A percentile compares a stretch with the other conserved stretches of the same genome.
Evolutionary conservation across 371 early-diverging fungal species (phyloP).

Genomic region (Actinomortierella wolfii): DNA sequence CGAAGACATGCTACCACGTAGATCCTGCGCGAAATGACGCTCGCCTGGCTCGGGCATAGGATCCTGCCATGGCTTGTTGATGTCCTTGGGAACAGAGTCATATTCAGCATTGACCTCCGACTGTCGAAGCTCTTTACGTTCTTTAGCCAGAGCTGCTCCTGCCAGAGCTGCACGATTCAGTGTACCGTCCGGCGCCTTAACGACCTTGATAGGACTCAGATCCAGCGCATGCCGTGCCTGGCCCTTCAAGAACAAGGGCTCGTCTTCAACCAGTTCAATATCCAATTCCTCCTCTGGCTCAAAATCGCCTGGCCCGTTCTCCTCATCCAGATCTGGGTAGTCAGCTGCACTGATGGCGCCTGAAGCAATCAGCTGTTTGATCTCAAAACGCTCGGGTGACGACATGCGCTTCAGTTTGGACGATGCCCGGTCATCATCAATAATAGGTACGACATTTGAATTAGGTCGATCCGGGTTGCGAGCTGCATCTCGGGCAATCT

Average conservation of each 20-base stretch:
- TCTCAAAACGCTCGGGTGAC: constrained; percentile 96
- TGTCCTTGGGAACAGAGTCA: constrained; percentile 88
- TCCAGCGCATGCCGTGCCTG: constrained; percentile 87
- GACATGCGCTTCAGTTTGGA: constrained; percentile 84
- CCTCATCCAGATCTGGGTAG: constrained; percentile 86
- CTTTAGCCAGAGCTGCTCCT: constrained; percentile 92
- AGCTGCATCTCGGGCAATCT: constrained; percentile 62
- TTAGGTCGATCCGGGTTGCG: constrained; percentile 73
- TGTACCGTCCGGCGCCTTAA: constrained; percentile 96
- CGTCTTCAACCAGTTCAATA: constrained; percentile 95
- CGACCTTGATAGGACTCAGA: constrained; percentile 94
- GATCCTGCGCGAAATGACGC: constrained; percentile 89
- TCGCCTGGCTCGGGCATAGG: constrained; percentile 92
- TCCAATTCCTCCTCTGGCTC: constrained; percentile 95
- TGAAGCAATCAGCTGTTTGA: constrained; percentile 95
- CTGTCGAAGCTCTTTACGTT: constrained; percentile 87
- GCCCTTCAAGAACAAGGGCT: constrained; percentile 92
- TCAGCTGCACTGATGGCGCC: constrained; percentile 89
- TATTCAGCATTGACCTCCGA: constrained; percentile 89
- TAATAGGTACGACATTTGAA: constrained; percentile 50
- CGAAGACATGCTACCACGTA: constrained; percentile 65
- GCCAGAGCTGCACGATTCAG: constrained; percentile 94
- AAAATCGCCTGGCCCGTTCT: constrained; percentile 72
- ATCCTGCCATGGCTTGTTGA: constrained; percentile 91
- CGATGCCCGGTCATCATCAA: constrained; percentile 62